A percentile compares a stretch with the other conserved stretches of the same genome.
Evolutionary conservation across 352 stramenopile genomes (phyloP).

Genomic region (Phytopythium chamaehyphon): DNA sequence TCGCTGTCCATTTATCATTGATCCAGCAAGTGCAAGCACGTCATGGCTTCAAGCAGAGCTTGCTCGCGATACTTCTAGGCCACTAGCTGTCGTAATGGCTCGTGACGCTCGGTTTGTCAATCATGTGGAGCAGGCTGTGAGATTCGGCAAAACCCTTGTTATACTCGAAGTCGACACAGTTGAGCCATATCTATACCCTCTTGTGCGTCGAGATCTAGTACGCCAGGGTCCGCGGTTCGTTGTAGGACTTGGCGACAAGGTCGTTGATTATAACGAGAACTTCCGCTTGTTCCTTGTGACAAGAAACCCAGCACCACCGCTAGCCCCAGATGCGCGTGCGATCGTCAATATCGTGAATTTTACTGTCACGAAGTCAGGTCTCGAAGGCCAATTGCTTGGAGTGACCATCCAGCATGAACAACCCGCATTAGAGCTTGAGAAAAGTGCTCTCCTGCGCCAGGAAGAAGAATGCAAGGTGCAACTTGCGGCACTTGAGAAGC

Average conservation of each 20-base stretch:
- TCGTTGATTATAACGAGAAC: slow-evolving; percentile 95
- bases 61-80: slow-evolving; percentile 75
- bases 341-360: slow-evolving; percentile 95
- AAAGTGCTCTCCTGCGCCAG: slow-evolving; percentile 88
- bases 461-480: slow-evolving; percentile 96
- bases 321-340: slow-evolving; percentile 85
- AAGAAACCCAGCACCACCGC: slow-evolving; percentile 81
- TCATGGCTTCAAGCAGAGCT: slow-evolving; percentile 90
- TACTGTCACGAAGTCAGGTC: slow-evolving; percentile 90
- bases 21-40: slow-evolving; percentile 87
- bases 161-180: slow-evolving; percentile 91
- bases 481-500: slow-evolving; percentile 90
- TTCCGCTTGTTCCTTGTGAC: slow-evolving; percentile 93
- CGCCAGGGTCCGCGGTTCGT: slow-evolving; percentile 90
- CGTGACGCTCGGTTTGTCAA: slow-evolving; percentile 89
- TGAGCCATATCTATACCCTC: slow-evolving; percentile 91
- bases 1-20: slow-evolving; percentile 92
- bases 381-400: slow-evolving; percentile 92
- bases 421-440: slow-evolving; percentile 91
- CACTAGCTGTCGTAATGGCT: slow-evolving; percentile 84
- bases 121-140: slow-evolving; percentile 91
- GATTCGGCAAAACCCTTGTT: slow-evolving; percentile 95
- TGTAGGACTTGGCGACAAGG: slow-evolving; percentile 89
- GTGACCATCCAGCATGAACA: slow-evolving; percentile 94
- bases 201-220: slow-evolving; percentile 88